Percentiles rank a stretch among this genome's conserved stretches.
Conservation (phyloP, 768 basidiomycete species). For the Baorangia bicolor region DNA sequence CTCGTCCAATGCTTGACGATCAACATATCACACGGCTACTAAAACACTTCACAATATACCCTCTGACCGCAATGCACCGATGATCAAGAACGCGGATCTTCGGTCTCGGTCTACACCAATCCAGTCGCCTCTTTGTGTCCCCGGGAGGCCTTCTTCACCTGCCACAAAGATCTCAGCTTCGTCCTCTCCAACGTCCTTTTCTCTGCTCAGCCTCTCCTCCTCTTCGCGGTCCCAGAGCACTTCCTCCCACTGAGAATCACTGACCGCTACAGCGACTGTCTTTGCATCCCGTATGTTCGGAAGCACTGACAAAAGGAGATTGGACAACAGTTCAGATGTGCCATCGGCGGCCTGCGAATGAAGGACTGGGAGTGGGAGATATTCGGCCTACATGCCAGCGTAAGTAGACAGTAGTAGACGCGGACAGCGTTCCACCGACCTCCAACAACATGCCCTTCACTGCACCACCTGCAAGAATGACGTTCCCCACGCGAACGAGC, state of each 20-base stretch:
- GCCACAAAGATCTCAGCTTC: slow-evolving; percentile 59
- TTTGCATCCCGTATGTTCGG: slow-evolving; percentile 72
- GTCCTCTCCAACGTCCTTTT: slow-evolving; percentile 20
- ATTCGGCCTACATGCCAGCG: slow-evolving; percentile 61
- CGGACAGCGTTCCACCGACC: slow-evolving; percentile 38
- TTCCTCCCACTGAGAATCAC: slow-evolving; percentile 79
- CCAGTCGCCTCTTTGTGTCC: slow-evolving; percentile 65
- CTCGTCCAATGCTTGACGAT: not conserved
- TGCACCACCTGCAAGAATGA: slow-evolving; percentile 69
- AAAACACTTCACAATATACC: slow-evolving; percentile 44
- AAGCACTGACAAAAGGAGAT: slow-evolving; percentile 70
- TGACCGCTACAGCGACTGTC: slow-evolving; percentile 75
- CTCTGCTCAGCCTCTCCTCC: slow-evolving; percentile 40
- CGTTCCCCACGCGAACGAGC: slow-evolving; percentile 78
- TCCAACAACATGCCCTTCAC: slow-evolving; percentile 85
- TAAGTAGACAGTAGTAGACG: slow-evolving; percentile 2
- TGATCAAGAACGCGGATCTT: slow-evolving; percentile 75
- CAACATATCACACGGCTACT: slow-evolving; percentile 24
- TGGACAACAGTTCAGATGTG: slow-evolving; percentile 71
- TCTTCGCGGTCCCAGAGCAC: slow-evolving; percentile 75
- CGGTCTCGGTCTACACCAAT: slow-evolving; percentile 75
- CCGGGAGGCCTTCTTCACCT: slow-evolving; percentile 54
- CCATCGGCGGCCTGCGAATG: slow-evolving; percentile 63
- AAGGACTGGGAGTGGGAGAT: slow-evolving; percentile 71
- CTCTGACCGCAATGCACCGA: slow-evolving; percentile 73